phyloP scores from a whole-genome alignment of 192 early-diverging fungal species.

The Jimgerdemannia flammicorona region DNA sequence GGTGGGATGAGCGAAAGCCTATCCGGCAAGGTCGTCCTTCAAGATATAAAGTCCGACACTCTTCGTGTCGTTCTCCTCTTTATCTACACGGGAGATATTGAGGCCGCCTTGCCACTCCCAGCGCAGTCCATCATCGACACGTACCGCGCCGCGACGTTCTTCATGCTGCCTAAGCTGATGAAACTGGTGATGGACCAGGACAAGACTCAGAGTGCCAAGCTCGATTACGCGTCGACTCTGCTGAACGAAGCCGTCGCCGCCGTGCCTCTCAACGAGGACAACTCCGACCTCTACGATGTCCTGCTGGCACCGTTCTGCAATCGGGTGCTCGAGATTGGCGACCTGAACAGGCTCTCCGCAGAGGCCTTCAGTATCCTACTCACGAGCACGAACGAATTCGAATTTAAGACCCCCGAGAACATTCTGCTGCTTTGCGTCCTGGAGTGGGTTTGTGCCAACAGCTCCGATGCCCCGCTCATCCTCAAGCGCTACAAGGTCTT shows the following conservation, averaged over 20 bases:
- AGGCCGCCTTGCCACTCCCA: background rate
- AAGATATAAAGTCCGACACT: background rate
- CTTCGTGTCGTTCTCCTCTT: background rate
- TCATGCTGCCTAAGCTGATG: background rate
- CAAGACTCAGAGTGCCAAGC: background rate
- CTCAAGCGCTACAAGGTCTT: background rate
- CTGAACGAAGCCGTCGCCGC: background rate
- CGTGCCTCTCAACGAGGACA: background rate
- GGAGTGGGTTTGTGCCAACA: background rate
- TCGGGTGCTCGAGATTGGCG: background rate
- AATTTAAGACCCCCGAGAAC: background rate
- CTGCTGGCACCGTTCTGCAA: background rate
- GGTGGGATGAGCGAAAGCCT: background rate
- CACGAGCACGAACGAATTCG: background rate
- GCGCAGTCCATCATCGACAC: background rate
- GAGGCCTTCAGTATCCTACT: background rate
- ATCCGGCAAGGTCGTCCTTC: background rate
- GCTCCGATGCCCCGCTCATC: background rate
- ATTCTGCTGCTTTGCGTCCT: background rate
- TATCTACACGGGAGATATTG: background rate
- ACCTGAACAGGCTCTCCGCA: background rate
- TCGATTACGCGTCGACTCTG: background rate
- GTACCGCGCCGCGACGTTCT: background rate
- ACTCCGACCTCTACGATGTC: background rate
- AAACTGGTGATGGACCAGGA: background rate